Evolutionary conservation across 1,139 yeast species (phyloP).

Genomic region (Scheffersomyces lignicola): DNA sequence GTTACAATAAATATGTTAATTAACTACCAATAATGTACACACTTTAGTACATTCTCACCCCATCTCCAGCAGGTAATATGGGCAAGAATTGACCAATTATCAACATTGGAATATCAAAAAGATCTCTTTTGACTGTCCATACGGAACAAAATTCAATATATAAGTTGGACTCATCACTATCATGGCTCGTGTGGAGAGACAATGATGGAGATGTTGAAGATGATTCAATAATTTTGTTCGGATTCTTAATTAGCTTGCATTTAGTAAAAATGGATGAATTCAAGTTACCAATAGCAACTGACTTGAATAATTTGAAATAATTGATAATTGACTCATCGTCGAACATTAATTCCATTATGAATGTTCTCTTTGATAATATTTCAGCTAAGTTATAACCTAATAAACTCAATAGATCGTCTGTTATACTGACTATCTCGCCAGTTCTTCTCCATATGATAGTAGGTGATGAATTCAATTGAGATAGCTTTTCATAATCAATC

Average conservation of each 20-base stretch:
- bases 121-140: slow-evolving; percentile 77
- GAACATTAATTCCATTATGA: slow-evolving; percentile 49
- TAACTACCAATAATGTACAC: slow-evolving; percentile 5
- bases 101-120: slow-evolving; percentile 80
- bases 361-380: slow-evolving; percentile 52
- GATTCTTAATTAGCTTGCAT: slow-evolving; percentile 41
- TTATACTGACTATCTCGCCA: slow-evolving; percentile 71
- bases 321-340: slow-evolving; percentile 48
- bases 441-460: slow-evolving; percentile 78
- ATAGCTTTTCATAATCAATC: slow-evolving; percentile 62
- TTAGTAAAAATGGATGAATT: slow-evolving; percentile 53
- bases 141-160: slow-evolving; percentile 56
- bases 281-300: slow-evolving; percentile 51
- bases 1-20: slow-evolving; percentile 4
- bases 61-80: slow-evolving; percentile 43
- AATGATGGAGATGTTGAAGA: not conserved
- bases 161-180: slow-evolving; percentile 15
- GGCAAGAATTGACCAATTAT: slow-evolving; percentile 49
- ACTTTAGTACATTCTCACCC: slow-evolving; percentile 31
- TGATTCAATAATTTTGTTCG: not conserved
- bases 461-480: slow-evolving; percentile 62
- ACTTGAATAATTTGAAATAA: slow-evolving; percentile 45
- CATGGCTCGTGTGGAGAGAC: not conserved
- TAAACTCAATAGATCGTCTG: slow-evolving; percentile 64
- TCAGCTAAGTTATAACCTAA: slow-evolving; percentile 56